Base-by-base conservation (phyloP, 1,284 basidiomycete species). In the Sporisorium iseilematis-ciliati region DNA sequence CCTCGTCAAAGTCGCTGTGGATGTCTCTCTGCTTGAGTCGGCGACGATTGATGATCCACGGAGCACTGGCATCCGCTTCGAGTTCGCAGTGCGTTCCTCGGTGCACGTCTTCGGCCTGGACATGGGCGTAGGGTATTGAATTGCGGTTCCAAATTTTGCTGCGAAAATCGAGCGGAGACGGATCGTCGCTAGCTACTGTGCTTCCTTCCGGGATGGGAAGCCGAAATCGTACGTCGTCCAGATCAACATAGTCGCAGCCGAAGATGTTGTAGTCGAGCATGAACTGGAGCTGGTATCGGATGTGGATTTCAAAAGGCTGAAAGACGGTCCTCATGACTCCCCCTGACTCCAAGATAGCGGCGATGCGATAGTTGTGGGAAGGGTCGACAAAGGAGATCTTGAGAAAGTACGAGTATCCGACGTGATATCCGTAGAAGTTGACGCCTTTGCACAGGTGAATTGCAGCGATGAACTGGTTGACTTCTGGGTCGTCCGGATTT, bases 191-290 rank as follows among this genome's bases (percentile, higher is more conserved):
- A 1, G 68, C 69, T 1, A 78, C 35, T 2, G 33, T 35, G 23
- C 57, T 60, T 18, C 66, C 70, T 29, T 87, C 87, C 5, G 88
- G 88, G 0, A 88, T 75, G 7, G 87, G 88, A 31, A 86, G 83
- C 1, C 89, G 84, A 55, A 89, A 89, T n/a, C 80, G 84, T 5
- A 87, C 87, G 12, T 88, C 86, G 18, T 85, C 86, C 3, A 90
- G 79, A 64, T 96, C 91, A 52, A 98, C 88, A 89, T 91, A 93
- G 10, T 93, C 94, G 84, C 96, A 98, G 2, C 96, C 96, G 81
- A 95, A 97, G 38, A 99, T 88, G 67, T 94, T 94, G 85, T 93
- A 95, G 86, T 99, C 96, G 84, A 92, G 92, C 89, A 98, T 90
- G 87, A 97, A 97, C 86, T 98, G 95, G 25, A 98, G 88, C 46